These are phyloP conservation scores for Aspergillus sp. DNA, from an alignment of 2,329 filamentous ascomycete genomes.

Conservation along the genomic window DNA sequence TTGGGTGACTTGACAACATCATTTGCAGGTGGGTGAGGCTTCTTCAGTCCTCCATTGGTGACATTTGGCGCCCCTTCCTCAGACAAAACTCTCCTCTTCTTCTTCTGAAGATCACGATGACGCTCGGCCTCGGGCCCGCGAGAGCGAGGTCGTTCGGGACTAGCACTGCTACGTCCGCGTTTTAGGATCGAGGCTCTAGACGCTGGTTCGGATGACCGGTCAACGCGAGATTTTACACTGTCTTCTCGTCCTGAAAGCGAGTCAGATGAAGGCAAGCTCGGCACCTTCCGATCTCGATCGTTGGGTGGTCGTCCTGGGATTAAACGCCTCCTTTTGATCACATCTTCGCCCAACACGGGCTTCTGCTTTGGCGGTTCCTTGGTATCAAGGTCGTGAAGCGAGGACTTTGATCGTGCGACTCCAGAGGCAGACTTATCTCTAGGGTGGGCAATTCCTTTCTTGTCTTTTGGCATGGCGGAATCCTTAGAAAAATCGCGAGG, in stretches of 20 bases:
- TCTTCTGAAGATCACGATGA: constrained; percentile 44
- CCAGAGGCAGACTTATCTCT: constrained; percentile 23
- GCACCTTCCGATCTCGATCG: constrained; percentile 39
- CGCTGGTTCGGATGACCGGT: constrained; percentile 31
- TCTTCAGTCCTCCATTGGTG: constrained; percentile 37
- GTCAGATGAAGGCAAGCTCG: constrained; percentile 47
- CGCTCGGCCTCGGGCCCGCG: constrained; percentile 38
- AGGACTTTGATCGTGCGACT: constrained; percentile 4
- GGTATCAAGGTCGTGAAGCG: constrained; percentile 40
- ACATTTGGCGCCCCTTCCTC: constrained; percentile 42
- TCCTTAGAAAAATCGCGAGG: constrained; percentile 35
- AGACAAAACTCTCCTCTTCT: constrained; percentile 48
- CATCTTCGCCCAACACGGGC: constrained; percentile 37
- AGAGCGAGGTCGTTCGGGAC: constrained; percentile 45
- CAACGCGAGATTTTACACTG: constrained; percentile 34
- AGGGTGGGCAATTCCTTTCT: constrained; percentile 25
- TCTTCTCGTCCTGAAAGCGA: constrained; percentile 47
- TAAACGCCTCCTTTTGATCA: constrained; percentile 43
- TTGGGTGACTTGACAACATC: constrained; percentile 28
- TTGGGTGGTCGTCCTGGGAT: constrained; percentile 48
- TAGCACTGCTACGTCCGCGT: constrained; percentile 46
- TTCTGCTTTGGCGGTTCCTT: constrained; percentile 35
- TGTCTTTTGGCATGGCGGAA: constrained; percentile 30
- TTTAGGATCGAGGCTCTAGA: constrained; percentile 38
- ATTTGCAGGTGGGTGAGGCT: constrained; percentile 26